Percentiles rank a stretch among this genome's conserved stretches.
phyloP scores from a whole-genome alignment of 2,329 filamentous ascomycete genomes.

The Biscogniauxia marginata region DNA sequence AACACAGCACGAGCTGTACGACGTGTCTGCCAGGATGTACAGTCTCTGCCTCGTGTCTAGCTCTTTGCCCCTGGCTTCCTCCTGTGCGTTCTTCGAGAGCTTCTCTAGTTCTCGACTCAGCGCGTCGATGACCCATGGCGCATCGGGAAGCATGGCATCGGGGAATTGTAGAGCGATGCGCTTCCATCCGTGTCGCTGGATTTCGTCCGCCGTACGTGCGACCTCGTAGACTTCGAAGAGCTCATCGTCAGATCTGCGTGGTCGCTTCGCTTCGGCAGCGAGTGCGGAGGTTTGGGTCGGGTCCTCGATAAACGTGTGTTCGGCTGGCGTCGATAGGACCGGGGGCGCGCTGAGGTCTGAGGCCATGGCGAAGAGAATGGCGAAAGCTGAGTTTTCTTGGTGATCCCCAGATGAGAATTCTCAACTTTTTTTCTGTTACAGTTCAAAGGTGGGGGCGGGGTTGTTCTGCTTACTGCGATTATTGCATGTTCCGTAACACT shows the following conservation, averaged over 20 bases:
- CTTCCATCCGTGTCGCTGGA: constrained; percentile 68
- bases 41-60: constrained; percentile 51
- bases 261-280: constrained; percentile 31
- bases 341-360: constrained; percentile 52
- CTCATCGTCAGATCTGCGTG: constrained; percentile 59
- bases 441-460: background rate
- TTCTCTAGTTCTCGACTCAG: constrained; percentile 42
- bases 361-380: constrained; percentile 37
- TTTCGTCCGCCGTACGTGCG: constrained; percentile 71
- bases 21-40: constrained; percentile 91
- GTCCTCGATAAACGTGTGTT: constrained; percentile 53
- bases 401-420: too few relatives aligned
- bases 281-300: constrained; percentile 36
- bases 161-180: constrained; percentile 93
- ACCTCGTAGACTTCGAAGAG: constrained; percentile 82
- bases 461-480: background rate
- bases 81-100: constrained; percentile 4
- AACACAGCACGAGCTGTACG: constrained; percentile 94
- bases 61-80: background rate
- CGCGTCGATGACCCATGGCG: constrained; percentile 72
- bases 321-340: constrained; percentile 63
- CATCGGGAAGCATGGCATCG: constrained; percentile 86
- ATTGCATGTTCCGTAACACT: background rate
- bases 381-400: too few relatives aligned
- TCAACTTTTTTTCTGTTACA: background rate